These are phyloP conservation scores for Hanseniaspora sp. DNA, from an alignment of 1,139 yeast species.

Conservation along the genomic window DNA sequence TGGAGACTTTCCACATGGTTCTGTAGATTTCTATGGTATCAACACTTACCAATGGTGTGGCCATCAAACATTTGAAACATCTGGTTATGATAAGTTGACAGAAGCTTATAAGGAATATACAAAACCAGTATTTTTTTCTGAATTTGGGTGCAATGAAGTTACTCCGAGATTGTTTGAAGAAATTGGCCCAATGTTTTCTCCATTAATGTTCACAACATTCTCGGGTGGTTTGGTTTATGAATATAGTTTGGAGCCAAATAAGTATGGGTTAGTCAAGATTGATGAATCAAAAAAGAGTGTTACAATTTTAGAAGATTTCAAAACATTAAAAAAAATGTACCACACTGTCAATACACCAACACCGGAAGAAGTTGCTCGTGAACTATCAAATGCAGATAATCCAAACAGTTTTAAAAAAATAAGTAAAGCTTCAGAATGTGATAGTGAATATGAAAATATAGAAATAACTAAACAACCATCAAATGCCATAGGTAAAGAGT, in stretches of 20 bases:
- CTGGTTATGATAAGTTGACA: conserved; percentile 73
- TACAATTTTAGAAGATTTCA: conserved; percentile 44
- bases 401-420: conserved; percentile 3
- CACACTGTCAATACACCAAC: conserved; percentile 20
- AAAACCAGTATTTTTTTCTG: conserved; percentile 78
- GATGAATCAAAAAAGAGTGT: conserved; percentile 44
- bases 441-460: conserved; percentile 40
- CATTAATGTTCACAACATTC: conserved; percentile 66
- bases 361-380: conserved; percentile 13
- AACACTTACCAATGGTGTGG: conserved; percentile 99
- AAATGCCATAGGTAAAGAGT: conserved; percentile 34
- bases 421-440: conserved; percentile 29
- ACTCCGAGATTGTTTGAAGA: conserved; percentile 75
- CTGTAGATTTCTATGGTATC: conserved; percentile 88
- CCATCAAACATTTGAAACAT: conserved; percentile 61
- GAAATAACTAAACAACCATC: conserved; percentile 44
- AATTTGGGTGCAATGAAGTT: conserved; percentile 84
- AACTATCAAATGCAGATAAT: not conserved
- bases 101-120: conserved; percentile 56
- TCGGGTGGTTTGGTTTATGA: conserved; percentile 93
- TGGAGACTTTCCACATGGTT: conserved; percentile 36
- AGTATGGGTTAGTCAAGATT: conserved; percentile 73
- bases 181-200: conserved; percentile 56
- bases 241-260: conserved; percentile 75
- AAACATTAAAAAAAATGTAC: conserved; percentile 41